Evolutionary conservation across 2,329 filamentous ascomycete genomes (phyloP), one percentile per base, ranked within the genome.

Genomic region (Phialophora tarda): DNA sequence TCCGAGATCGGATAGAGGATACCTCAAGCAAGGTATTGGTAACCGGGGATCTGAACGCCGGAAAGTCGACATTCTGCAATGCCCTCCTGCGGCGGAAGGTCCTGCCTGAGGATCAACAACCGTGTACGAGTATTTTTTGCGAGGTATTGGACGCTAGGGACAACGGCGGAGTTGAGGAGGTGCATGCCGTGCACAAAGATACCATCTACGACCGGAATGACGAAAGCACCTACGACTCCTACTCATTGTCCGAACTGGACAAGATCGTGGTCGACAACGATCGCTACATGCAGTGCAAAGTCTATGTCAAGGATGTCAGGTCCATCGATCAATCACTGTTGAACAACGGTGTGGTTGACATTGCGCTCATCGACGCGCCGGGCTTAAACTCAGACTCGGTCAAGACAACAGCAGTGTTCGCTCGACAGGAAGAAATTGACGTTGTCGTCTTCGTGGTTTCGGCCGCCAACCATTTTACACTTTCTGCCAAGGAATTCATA

Each of bases 21-120:
- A 98, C 92, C 0, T 92, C 94, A 4, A 98, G 94, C 80, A 99
- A 99, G 78, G 95, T 99, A 1, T 81, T 99, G 65, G 89, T 99
- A 21, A 99, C 95, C 0, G 95, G 95, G 74, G 95, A 99, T 76
- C 80, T 99, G 62, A 99, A 99, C 75, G 94, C 95, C 8, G 95
- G 95, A 75, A 99, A 99, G 77, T 99, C 95, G 3, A 99, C 95
- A 0, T 99, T 99, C 74, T 99, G 95, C 81, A 99, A 99, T 78
- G 95, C 95, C n/a, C 82, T 99, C 1, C 81, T 99, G 48, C 89
- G 95, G 67, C 88, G 93, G 69, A 98, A 98, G 79, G 87, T 99
- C 30, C 81, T 99, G 3, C 95, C 95, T 0, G 95, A 98, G 79
- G 95, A 99, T 74, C 94, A 99, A 78, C 95, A 98, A 76, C 95